Percentiles rank a stretch among this genome's conserved stretches.
Conservation (phyloP, 495 filamentous ascomycete species). For the Penicillium herquei region DNA sequence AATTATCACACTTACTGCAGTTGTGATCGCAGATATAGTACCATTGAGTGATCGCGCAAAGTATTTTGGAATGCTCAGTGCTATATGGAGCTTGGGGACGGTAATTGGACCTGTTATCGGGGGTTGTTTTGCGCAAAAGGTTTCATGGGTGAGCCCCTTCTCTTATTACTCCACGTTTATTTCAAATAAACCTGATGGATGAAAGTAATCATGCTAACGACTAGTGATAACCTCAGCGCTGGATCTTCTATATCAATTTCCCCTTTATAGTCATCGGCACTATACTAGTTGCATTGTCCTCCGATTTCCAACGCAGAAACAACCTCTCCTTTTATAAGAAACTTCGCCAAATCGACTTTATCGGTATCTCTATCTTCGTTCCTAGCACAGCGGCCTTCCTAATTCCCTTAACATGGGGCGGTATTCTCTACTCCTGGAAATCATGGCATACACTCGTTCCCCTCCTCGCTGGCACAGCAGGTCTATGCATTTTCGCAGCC, state of each 20-base stretch:
- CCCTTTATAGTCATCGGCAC: slow-evolving; percentile 45
- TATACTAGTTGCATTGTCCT: slow-evolving; percentile 40
- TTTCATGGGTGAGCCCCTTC: slow-evolving; percentile 48
- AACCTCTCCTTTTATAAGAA: slow-evolving; percentile 26
- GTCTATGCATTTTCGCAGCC: slow-evolving; percentile 36
- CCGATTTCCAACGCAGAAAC: slow-evolving; percentile 30
- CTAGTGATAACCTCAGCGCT: slow-evolving; percentile 21
- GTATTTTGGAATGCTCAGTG: slow-evolving; percentile 45
- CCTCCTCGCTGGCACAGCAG: slow-evolving; percentile 50
- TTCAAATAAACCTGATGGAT: too few species aligned
- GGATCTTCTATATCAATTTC: slow-evolving; percentile 53
- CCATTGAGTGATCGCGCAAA: slow-evolving; percentile 37
- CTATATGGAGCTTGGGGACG: slow-evolving; percentile 61
- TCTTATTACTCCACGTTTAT: background rate
- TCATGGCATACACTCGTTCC: slow-evolving; percentile 53
- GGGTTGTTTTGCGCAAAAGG: slow-evolving; percentile 60
- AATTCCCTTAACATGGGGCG: slow-evolving; percentile 48
- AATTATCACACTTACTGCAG: slow-evolving; percentile 58
- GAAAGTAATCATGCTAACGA: background rate
- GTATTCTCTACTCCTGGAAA: slow-evolving; percentile 42
- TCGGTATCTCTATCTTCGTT: slow-evolving; percentile 53
- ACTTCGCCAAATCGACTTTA: slow-evolving; percentile 52
- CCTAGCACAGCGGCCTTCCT: slow-evolving; percentile 40
- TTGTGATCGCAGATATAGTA: slow-evolving; percentile 66
- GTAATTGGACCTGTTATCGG: slow-evolving; percentile 65